phyloP scores from a whole-genome alignment of 129 eudicot genomes.

The Lactuca saligna region DNA sequence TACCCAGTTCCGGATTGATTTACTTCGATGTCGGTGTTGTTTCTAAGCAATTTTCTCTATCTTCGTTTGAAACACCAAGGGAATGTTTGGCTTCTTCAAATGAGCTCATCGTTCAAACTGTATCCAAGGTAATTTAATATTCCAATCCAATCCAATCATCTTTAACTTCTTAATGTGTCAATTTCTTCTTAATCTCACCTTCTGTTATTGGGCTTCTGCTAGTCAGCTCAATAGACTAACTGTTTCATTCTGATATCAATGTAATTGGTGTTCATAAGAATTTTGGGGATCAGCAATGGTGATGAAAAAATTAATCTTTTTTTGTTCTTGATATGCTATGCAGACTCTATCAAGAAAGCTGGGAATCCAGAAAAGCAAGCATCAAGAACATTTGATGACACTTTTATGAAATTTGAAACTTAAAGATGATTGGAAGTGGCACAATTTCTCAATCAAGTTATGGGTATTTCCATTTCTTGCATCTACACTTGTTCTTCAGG shows the following conservation, averaged over 20 bases:
- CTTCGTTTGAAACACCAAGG: conserved; percentile 77
- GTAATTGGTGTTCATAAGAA: background rate
- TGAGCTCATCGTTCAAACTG: conserved; percentile 20
- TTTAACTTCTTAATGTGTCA: conserved; percentile 17
- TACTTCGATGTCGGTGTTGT: conserved; percentile 93
- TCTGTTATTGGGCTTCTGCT: background rate
- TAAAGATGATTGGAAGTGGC: conserved; percentile 31
- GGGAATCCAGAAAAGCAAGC: conserved; percentile 23
- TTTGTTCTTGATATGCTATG: conserved; percentile 9
- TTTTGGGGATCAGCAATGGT: conserved; percentile 5
- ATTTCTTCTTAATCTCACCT: conserved; percentile 7
- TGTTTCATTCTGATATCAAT: background rate
- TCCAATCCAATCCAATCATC: background rate
- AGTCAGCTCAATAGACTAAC: background rate
- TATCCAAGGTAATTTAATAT: conserved; percentile 33
- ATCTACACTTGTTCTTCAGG: conserved; percentile 43
- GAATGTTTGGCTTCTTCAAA: conserved; percentile 70
- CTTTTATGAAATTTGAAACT: conserved; percentile 28
- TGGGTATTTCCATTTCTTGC: conserved; percentile 43
- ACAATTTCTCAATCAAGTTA: conserved; percentile 49
- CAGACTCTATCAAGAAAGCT: conserved; percentile 53
- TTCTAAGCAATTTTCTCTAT: conserved; percentile 74
- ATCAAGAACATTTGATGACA: conserved; percentile 31
- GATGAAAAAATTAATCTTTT: conserved; percentile 18
- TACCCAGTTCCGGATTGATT: conserved; percentile 86